phyloP scores from a whole-genome alignment of 1,284 basidiomycete species.

The Ustilago esculenta region DNA sequence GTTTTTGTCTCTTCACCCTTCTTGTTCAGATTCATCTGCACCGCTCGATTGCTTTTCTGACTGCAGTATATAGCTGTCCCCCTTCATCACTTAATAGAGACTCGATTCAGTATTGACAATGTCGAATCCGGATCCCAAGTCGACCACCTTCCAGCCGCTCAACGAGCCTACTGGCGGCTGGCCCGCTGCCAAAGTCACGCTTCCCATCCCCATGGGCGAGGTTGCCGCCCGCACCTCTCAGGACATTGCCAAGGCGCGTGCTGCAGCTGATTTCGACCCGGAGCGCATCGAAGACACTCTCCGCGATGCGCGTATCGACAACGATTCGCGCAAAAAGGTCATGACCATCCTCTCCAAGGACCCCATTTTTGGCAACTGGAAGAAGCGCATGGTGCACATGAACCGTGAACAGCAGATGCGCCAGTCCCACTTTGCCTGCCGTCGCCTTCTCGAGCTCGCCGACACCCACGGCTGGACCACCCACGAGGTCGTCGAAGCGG shows the following conservation, averaged over 20 bases:
- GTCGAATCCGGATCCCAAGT: slow-evolving; percentile 33
- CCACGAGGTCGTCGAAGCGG: slow-evolving; percentile 59
- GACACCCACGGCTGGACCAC: slow-evolving; percentile 58
- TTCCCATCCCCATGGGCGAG: slow-evolving; percentile 57
- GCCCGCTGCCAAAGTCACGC: slow-evolving; percentile 47
- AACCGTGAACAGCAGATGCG: slow-evolving; percentile 62
- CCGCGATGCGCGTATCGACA: slow-evolving; percentile 57
- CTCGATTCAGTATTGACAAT: too few species aligned
- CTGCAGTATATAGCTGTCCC: too few species aligned
- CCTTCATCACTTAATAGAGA: not conserved
- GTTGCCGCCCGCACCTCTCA: slow-evolving; percentile 47
- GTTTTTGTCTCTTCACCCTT: not conserved
- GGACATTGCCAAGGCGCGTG: slow-evolving; percentile 51
- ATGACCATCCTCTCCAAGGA: slow-evolving; percentile 50
- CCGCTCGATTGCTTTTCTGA: too few species aligned
- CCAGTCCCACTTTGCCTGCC: slow-evolving; percentile 57
- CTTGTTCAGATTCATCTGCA: too few species aligned
- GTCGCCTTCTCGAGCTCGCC: slow-evolving; percentile 55
- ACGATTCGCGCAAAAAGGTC: slow-evolving; percentile 50
- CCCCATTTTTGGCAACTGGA: slow-evolving; percentile 58
- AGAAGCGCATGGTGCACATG: slow-evolving; percentile 61
- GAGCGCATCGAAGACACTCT: slow-evolving; percentile 55
- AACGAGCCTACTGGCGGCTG: slow-evolving; percentile 28
- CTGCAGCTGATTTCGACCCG: slow-evolving; percentile 50
- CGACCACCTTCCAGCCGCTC: slow-evolving; percentile 44